Conservation (phyloP, 441 rosid species). For the Eruca vesicaria region DNA sequence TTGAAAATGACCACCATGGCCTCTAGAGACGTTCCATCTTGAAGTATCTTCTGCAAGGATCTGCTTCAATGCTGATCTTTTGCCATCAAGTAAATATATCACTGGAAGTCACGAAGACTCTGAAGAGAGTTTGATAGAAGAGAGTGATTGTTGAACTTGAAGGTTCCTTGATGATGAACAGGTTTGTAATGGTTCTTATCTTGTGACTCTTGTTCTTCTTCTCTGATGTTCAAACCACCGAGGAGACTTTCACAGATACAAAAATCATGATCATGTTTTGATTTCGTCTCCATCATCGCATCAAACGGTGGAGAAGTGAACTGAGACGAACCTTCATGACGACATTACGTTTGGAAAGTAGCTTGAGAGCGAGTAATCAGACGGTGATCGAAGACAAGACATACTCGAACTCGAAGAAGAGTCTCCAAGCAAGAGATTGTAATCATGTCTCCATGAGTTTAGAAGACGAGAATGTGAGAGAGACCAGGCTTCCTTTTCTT, state of each 20-base stretch:
- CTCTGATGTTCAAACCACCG: conserved; percentile 30
- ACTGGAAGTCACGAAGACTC: conserved; percentile 30
- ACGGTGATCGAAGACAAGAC: conserved; percentile 31
- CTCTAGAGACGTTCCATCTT: conserved; percentile 46
- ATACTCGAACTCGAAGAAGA: conserved; percentile 25
- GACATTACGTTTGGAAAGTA: conserved; percentile 37
- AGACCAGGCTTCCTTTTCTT: not conserved
- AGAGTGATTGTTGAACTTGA: conserved; percentile 33
- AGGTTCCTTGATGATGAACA: not conserved
- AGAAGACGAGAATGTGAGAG: conserved; percentile 26
- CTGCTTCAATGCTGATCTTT: conserved; percentile 62
- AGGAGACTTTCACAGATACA: conserved; percentile 31
- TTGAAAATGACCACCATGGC: conserved; percentile 39
- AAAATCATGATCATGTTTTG: conserved; percentile 12
- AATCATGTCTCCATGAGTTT: not conserved
- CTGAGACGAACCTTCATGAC: conserved; percentile 39
- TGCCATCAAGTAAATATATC: conserved; percentile 46
- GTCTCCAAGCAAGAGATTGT: not conserved
- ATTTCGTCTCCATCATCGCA: conserved; percentile 4
- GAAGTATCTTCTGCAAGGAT: conserved; percentile 44
- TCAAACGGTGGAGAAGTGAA: conserved; percentile 37
- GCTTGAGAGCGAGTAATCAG: conserved; percentile 38
- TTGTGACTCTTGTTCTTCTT: conserved; percentile 15
- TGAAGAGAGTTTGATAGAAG: conserved; percentile 14
- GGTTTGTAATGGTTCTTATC: conserved; percentile 12